Evolutionary conservation across 768 basidiomycete species (phyloP), one percentile per base, ranked within the genome.

Genomic region (Panaeolus papilionaceus): DNA sequence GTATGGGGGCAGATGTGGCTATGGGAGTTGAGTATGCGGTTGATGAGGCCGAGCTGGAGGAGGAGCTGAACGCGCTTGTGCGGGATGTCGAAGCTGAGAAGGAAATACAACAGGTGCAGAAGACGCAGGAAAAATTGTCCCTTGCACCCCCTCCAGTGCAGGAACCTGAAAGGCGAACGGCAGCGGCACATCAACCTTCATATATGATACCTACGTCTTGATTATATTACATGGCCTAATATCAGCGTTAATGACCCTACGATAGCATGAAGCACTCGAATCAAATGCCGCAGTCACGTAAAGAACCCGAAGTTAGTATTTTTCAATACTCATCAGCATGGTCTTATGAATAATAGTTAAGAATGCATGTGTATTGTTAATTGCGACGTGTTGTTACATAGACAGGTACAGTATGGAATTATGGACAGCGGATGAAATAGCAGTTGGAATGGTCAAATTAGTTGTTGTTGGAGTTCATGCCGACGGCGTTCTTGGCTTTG

Each of bases 1-100:
- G 84, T 67, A 76, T 88, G 44, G 92, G 91, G 23, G 89, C 86
- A 2, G 87, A 92, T 68, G 78, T 88, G 23, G 89, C 88, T 0
- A 73, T 88, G 11, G 84, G 82, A 7, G 78, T 84, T 8, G 85
- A 89, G 26, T 81, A 82, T 0, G 85, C 81, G 1, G 85, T 78
- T 8, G 79, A 82, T 67, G 83, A 87, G 0, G 76, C 63, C 2
- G 84, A 84, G 62, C 65, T 95, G 58, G 89, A 90, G 75, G 84
- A 81, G 61, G 94, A 96, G 76, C 79, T 93, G 74, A 82, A 80
- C 62, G 85, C 78, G 42, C 77, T 96, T 69, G 78, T 81, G 6
- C 69, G 70, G 26, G 83, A 84, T 65, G 77, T 74, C 63, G 80
- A 76, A 38, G 66, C 65, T 0, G 68, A 66, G 11, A 61, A 68